Base-by-base conservation (phyloP, 192 early-diverging fungal genomes). In the Gaertneriomyces semiglobifer region DNA sequence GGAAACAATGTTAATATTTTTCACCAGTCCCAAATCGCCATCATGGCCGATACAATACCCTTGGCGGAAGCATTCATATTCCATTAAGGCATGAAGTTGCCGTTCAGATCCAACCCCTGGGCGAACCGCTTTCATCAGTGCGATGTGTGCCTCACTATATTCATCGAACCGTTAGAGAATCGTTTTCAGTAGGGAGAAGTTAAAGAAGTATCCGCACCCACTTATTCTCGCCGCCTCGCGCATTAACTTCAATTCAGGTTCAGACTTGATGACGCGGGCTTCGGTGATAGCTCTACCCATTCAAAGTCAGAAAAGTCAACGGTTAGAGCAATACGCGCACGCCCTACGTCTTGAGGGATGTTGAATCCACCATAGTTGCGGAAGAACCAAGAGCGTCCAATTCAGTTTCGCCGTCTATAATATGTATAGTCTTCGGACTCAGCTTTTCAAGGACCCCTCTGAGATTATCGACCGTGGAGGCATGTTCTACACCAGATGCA, bases 181-280 rank as follows among this genome's bases (percentile, higher is more conserved):
- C 57, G 57, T 25, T 0, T 19, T 58, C n/a, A 16, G 2, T n/a
- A 44, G 0, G 14, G 14, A 2, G 46, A 50, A 2, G 18, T 33
- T 33, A 33, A 33, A 1, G 2, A 33, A 33, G 25, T 14, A 14
- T 3, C 39, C 59, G 10, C 59, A 60, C 53, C 71, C 74, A 59
- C 88, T 88, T 72, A 94, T 88, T 38, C 74, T 76, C 71, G 89
- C 91, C 4, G 91, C 89, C 40, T 77, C 68, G n/a, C 92, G 88
- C 72, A 95, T 87, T 5, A 92, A 63, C 7, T 75, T 87, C 62
- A 94, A 77, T 64, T 96, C 94, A 63, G 77, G 82, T 3, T 79
- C 83, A 19, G 88, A 78, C 77, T 97, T 97, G 78, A 85, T 83
- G 56, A 93, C 76, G 33, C 95, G 85, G 4, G 92, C 81, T 52